Base-by-base conservation (phyloP, 2,329 filamentous ascomycete genomes). In the Davidsoniella eucalypti region DNA sequence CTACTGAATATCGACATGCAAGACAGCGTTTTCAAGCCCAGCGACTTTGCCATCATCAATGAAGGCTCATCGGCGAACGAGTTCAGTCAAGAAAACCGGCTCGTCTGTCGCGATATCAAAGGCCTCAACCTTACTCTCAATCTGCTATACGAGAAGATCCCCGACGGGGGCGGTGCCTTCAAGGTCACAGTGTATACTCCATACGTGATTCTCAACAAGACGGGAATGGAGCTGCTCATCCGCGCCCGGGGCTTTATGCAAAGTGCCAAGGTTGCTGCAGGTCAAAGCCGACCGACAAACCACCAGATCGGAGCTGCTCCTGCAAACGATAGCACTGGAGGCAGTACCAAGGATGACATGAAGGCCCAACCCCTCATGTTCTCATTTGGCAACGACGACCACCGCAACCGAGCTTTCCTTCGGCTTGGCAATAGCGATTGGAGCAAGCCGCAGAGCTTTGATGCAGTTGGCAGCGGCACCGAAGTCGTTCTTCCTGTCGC, bases 391-490 rank as follows among this genome's bases (percentile, higher is more conserved):
- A 86, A 75, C 17, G 84, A 94, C 56, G 92, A 98, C 59, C 84
- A 85, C 57, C 86, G 87, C 58, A 98, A 98, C 63, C 80, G 92
- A 56, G 87, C 87, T 5, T 69, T 94, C 42, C 69, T 98, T 53
- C 93, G 86, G 65, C 78, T 95, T 39, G 87, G 84, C 4, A 84
- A 93, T 50, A 95, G 92, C 1, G 77, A 81, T 54, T 98, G 92
- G 93, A 96, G 92, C 67, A 94, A 92, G 61, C 87, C 90, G 0
- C 90, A 96, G 62, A 95, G 87, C 72, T 94, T 98, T 58, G 93
- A 98, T 61, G 92, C 92, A 17, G 92, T 98, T 56, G 92, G 92
- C 29, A 96, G 90, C 59, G 87, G 83, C 0, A 82, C 87, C 14
- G 88, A 95, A 58, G 84, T 94, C 36, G 76, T 92, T 33, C 71